phyloP scores from a whole-genome alignment of 2,329 filamentous ascomycete species.

The Juglanconis oblonga region DNA sequence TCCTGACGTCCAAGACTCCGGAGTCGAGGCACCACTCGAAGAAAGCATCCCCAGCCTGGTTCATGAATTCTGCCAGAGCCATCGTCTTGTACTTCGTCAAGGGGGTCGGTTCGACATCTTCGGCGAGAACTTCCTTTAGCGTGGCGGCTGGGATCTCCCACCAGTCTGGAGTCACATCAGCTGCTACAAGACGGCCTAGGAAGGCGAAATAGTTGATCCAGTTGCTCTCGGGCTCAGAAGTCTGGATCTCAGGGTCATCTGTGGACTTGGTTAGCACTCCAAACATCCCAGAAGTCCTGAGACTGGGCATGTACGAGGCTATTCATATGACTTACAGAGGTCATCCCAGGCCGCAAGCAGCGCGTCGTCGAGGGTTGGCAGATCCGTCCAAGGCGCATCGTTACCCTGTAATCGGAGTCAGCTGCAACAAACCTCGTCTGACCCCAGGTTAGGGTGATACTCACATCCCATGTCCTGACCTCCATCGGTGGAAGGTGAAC shows the following conservation, averaged over 20 bases:
- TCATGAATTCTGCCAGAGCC: slow-evolving; percentile 18
- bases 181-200: slow-evolving; percentile 15
- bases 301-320: accelerated
- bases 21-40: slow-evolving; percentile 18
- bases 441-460: neutral
- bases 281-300: too few species aligned
- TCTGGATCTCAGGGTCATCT: slow-evolving; percentile 17
- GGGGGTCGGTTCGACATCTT: slow-evolving; percentile 5
- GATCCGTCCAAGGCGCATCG: slow-evolving; percentile 17
- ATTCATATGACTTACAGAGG: slow-evolving; percentile 3
- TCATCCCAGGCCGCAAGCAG: slow-evolving; percentile 16
- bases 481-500: slow-evolving; percentile 18
- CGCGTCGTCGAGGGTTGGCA: slow-evolving; percentile 17
- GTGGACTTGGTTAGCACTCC: neutral
- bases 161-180: slow-evolving; percentile 18
- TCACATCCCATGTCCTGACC: slow-evolving; percentile 18
- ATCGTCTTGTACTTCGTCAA: slow-evolving; percentile 17
- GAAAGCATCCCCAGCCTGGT: slow-evolving; percentile 12
- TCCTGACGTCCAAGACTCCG: slow-evolving; percentile 11
- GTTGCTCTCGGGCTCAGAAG: slow-evolving; percentile 7
- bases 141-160: slow-evolving; percentile 18
- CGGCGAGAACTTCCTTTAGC: slow-evolving; percentile 15
- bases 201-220: slow-evolving; percentile 19
- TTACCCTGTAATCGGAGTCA: slow-evolving; percentile 9
- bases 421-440: neutral